Evolutionary conservation across 2,329 filamentous ascomycete genomes (phyloP).

Genomic region (Ophiostoma perfectum): DNA sequence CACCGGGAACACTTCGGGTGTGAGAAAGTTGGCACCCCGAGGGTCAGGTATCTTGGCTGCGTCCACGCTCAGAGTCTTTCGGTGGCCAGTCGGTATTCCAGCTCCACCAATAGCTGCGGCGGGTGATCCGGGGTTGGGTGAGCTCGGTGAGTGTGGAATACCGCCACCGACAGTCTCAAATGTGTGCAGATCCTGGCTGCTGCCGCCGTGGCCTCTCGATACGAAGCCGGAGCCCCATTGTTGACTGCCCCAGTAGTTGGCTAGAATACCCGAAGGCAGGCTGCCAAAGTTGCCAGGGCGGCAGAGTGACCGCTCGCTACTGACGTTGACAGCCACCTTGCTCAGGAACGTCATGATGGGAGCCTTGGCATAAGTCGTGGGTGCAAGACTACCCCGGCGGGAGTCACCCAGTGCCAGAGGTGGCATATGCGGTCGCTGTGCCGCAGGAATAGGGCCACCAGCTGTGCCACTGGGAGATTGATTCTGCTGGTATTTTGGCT

Average conservation of each 20-base stretch:
- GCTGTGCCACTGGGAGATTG: not conserved
- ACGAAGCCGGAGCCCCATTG: slow-evolving; percentile 54
- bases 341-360: slow-evolving; percentile 82
- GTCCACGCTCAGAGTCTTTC: slow-evolving; percentile 44
- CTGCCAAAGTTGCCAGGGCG: slow-evolving; percentile 58
- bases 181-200: slow-evolving; percentile 10
- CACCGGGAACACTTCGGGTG: slow-evolving; percentile 59
- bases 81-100: slow-evolving; percentile 33
- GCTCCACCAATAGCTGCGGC: slow-evolving; percentile 18
- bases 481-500: slow-evolving; percentile 49
- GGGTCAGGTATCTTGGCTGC: slow-evolving; percentile 33
- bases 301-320: slow-evolving; percentile 64
- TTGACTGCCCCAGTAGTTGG: slow-evolving; percentile 88
- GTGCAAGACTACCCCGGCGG: slow-evolving; percentile 63
- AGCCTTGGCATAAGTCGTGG: slow-evolving; percentile 73
- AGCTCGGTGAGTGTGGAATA: slow-evolving; percentile 1
- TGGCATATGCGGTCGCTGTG: slow-evolving; percentile 30
- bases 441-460: not conserved
- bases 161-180: slow-evolving; percentile 20
- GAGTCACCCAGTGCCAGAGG: slow-evolving; percentile 41
- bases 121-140: slow-evolving; percentile 25
- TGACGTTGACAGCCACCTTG: slow-evolving; percentile 74
- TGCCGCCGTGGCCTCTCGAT: slow-evolving; percentile 11
- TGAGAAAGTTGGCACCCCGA: slow-evolving; percentile 27
- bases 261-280: slow-evolving; percentile 79